Conservation (phyloP, 2,329 filamentous ascomycete species). For the Paecilomyces dactylethromorphus region DNA sequence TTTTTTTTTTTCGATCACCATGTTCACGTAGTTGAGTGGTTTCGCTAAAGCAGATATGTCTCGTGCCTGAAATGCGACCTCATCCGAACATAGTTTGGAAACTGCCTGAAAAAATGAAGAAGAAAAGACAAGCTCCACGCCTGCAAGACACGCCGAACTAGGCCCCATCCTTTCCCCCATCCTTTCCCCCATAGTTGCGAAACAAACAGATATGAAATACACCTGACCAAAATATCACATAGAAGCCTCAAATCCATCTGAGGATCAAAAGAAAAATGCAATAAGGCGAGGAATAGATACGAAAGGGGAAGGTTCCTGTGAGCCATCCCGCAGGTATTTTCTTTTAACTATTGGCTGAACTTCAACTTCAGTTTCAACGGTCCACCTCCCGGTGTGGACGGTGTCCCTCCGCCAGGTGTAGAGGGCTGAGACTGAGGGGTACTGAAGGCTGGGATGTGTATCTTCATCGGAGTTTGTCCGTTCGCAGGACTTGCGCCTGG, state of each 20-base stretch:
- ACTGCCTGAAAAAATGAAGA: not conserved
- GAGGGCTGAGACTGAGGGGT: constrained; percentile 20
- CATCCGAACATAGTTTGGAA: not conserved
- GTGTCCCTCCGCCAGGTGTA: constrained; percentile 13
- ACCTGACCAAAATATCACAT: not conserved
- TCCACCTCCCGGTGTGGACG: constrained; percentile 25
- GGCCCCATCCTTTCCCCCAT: not conserved
- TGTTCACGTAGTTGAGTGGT: not conserved
- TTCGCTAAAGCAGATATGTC: not conserved
- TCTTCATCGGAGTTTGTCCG: constrained; percentile 19
- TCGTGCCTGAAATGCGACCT: not conserved
- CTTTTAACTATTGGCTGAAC: constrained; percentile 22
- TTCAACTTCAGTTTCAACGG: constrained; percentile 39
- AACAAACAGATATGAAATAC: not conserved
- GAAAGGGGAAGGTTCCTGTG: not conserved
- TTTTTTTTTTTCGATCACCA: not conserved
- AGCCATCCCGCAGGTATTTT: constrained; percentile 6
- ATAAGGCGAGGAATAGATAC: not conserved
- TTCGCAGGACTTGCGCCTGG: not conserved
- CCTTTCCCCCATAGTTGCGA: not conserved
- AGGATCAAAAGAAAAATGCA: not conserved
- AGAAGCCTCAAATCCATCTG: not conserved
- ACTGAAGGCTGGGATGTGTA: constrained; percentile 26
- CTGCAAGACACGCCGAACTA: not conserved
- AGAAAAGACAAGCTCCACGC: not conserved